A percentile compares a stretch with the other conserved stretches of the same genome.
These are phyloP conservation scores for Magnaporthales sp. DNA, from an alignment of 2,329 filamentous ascomycete species.

Conservation along the genomic window DNA sequence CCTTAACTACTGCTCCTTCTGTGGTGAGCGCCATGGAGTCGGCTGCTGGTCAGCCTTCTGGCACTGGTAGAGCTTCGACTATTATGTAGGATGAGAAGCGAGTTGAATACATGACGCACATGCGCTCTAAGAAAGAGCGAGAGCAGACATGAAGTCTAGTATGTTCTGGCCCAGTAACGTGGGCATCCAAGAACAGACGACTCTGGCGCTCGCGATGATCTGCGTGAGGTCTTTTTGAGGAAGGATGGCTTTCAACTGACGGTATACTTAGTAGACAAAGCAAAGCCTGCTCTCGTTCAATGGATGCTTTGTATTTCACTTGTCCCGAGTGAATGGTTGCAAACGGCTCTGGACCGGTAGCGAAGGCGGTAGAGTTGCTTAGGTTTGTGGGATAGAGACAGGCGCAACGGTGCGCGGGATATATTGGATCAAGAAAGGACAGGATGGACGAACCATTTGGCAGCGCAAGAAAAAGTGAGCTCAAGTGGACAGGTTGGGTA, in stretches of 20 bases:
- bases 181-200: background rate
- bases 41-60: slow-evolving; percentile 2
- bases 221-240: background rate
- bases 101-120: background rate
- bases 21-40: slow-evolving; percentile 3
- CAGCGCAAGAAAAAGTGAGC: background rate
- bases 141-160: background rate
- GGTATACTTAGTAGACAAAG: background rate
- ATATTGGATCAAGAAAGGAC: slow-evolving; percentile 1
- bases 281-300: background rate
- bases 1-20: slow-evolving; percentile 7
- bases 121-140: background rate
- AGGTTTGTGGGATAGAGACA: background rate
- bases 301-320: background rate
- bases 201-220: background rate
- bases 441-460: background rate
- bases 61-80: background rate
- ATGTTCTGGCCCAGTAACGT: background rate
- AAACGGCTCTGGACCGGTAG: background rate
- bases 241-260: background rate
- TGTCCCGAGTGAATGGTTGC: slow-evolving; percentile 2
- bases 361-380: slow-evolving; percentile 3
- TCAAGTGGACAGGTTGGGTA: background rate
- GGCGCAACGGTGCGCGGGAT: background rate
- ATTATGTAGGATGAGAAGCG: background rate